Conservation (phyloP, 768 basidiomycete genomes). For the Pluteus cervinus region DNA sequence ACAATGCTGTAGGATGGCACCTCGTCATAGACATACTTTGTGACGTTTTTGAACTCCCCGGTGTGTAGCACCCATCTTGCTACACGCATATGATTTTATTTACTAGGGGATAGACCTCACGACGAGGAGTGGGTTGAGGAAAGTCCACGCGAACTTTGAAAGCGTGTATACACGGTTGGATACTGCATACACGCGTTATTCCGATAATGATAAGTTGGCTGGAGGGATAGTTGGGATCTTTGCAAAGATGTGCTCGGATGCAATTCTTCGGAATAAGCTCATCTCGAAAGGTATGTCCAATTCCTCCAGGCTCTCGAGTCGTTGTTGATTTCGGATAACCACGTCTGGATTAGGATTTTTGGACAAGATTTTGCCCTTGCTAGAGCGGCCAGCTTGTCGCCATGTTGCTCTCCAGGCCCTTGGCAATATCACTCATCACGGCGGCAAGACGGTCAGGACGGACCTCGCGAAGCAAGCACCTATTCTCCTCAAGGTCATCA, state of each 20-base stretch:
- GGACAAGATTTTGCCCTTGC: conserved; percentile 48
- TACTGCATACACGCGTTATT: conserved; percentile 35
- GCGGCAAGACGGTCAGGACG: conserved; percentile 40
- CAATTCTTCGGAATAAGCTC: conserved; percentile 55
- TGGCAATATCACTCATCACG: conserved; percentile 56
- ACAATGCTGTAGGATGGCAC: conserved; percentile 44
- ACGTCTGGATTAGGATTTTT: conserved; percentile 40
- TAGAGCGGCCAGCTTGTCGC: conserved; percentile 41
- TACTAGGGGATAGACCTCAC: no score
- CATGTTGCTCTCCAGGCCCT: conserved; percentile 51
- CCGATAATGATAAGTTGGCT: conserved; percentile 38
- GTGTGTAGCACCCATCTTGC: no score
- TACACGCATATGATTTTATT: no score
- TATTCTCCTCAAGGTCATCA: conserved; percentile 37
- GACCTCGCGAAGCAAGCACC: conserved; percentile 44
- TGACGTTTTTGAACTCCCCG: conserved; percentile 46
- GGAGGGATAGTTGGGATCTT: conserved; percentile 59
- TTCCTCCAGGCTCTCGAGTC: no score
- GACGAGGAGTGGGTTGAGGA: conserved; percentile 54
- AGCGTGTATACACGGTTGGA: conserved; percentile 44
- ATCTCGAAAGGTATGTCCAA: conserved; percentile 42
- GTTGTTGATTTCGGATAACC: no score
- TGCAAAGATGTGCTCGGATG: conserved; percentile 57
- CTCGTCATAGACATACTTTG: conserved; percentile 41
- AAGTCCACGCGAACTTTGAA: conserved; percentile 53